A percentile compares a stretch with the other conserved stretches of the same genome.
Conservation (phyloP, 345 rosid species). For the Populus ilicifolia region DNA sequence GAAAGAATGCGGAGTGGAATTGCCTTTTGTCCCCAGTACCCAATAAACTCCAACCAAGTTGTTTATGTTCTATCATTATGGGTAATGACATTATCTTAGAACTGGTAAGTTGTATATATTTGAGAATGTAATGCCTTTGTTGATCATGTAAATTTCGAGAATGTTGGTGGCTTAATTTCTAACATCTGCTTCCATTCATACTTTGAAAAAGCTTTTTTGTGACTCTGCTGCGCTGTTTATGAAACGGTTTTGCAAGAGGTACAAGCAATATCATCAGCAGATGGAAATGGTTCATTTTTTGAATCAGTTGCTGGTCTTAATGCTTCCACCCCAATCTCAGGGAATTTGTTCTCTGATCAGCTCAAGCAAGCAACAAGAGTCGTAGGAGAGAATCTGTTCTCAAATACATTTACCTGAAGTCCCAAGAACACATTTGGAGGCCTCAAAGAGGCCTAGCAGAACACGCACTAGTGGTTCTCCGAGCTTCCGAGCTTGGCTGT, state of each 20-base stretch:
- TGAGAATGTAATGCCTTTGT: too few species aligned
- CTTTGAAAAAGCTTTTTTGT: neutral
- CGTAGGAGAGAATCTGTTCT: conserved; percentile 34
- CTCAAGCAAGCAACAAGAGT: conserved; percentile 34
- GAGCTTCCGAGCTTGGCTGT: conserved; percentile 62
- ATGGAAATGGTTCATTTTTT: conserved; percentile 68
- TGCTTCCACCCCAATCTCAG: conserved; percentile 46
- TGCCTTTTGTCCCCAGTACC: neutral
- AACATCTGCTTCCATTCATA: neutral
- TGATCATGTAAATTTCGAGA: too few species aligned
- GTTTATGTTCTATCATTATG: neutral
- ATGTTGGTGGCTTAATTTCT: neutral
- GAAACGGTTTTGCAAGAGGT: conserved; percentile 48
- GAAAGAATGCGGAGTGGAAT: neutral
- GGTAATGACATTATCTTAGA: neutral
- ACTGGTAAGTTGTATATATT: too few species aligned
- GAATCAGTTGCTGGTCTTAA: conserved; percentile 60
- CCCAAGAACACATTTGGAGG: conserved; percentile 56
- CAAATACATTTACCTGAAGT: conserved; percentile 36
- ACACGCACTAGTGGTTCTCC: conserved; percentile 50
- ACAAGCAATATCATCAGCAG: conserved; percentile 57
- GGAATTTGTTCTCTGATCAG: conserved; percentile 25
- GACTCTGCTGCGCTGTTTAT: conserved; percentile 3
- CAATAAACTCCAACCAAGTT: neutral
- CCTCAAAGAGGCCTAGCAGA: conserved; percentile 71